phyloP scores from a whole-genome alignment of 768 basidiomycete species.

The Russula vinacea region DNA sequence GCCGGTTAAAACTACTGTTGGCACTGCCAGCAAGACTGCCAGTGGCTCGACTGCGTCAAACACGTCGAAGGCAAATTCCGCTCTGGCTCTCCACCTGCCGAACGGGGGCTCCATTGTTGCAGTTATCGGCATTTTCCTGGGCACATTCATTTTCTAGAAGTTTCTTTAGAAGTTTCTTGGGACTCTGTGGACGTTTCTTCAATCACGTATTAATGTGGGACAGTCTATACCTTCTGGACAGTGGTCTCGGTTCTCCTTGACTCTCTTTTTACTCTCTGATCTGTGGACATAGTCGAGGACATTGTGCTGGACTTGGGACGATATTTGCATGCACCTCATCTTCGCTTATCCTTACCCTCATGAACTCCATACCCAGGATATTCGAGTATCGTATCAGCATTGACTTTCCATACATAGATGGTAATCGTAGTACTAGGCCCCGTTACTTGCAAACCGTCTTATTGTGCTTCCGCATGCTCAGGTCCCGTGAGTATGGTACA shows the following conservation, averaged over 20 bases:
- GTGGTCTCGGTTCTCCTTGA: not conserved
- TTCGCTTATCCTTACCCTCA: not conserved
- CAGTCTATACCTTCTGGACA: not conserved
- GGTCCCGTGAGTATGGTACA: no score
- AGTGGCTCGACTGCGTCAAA: not conserved
- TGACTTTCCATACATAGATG: not conserved
- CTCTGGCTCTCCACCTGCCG: not conserved
- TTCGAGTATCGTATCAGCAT: not conserved
- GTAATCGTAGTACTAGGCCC: not conserved
- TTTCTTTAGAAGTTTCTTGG: not conserved
- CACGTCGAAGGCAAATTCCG: slow-evolving; percentile 8
- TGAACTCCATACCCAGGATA: not conserved
- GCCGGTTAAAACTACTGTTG: not conserved
- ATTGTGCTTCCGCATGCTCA: no score
- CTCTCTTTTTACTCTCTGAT: not conserved
- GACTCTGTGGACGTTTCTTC: not conserved
- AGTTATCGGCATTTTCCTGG: not conserved
- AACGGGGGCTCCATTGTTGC: not conserved
- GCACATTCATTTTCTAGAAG: slow-evolving; percentile 8
- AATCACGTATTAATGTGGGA: not conserved
- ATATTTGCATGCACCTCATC: no score
- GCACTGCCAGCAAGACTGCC: not conserved
- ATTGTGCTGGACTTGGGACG: slow-evolving; percentile 1
- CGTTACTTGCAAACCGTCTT: not conserved
- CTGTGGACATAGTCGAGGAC: not conserved